These are phyloP conservation scores for Floccularia luteovirens DNA, from an alignment of 768 basidiomycete genomes.

Conservation along the genomic window DNA sequence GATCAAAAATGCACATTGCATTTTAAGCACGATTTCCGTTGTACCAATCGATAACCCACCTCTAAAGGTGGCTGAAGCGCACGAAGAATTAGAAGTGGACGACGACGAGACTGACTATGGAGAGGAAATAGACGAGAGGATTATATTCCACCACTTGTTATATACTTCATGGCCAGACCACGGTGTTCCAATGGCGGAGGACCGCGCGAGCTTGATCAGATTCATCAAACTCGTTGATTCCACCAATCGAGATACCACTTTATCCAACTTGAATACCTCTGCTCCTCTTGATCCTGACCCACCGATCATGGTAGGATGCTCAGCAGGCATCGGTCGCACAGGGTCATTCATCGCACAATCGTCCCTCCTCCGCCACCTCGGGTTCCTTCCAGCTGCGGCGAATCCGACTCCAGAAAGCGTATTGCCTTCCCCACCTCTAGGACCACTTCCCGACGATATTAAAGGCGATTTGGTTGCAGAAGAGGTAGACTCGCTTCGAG, in stretches of 20 bases:
- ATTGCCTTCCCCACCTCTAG: slow-evolving; percentile 47
- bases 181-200: slow-evolving; percentile 61
- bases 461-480: slow-evolving; percentile 51
- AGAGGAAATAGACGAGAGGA: slow-evolving; percentile 19
- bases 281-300: slow-evolving; percentile 45
- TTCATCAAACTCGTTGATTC: slow-evolving; percentile 62
- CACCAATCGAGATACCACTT: slow-evolving; percentile 42
- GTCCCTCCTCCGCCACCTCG: slow-evolving; percentile 63
- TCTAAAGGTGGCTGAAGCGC: slow-evolving; percentile 2
- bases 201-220: slow-evolving; percentile 49
- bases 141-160: slow-evolving; percentile 63
- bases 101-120: slow-evolving; percentile 11
- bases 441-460: slow-evolving; percentile 40
- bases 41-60: slow-evolving; percentile 20
- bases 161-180: slow-evolving; percentile 82
- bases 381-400: slow-evolving; percentile 32
- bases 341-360: slow-evolving; percentile 80
- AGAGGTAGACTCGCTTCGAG: slow-evolving; percentile 73
- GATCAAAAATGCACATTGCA: slow-evolving; percentile 51
- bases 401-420: slow-evolving; percentile 19
- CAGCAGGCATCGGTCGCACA: slow-evolving; percentile 83
- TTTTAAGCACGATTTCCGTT: slow-evolving; percentile 55
- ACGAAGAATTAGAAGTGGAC: slow-evolving; percentile 6
- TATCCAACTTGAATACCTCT: slow-evolving; percentile 16
- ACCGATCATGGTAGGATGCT: slow-evolving; percentile 80